Evolutionary conservation across 2,329 filamentous ascomycete genomes (phyloP), one percentile per base, ranked within the genome.

Genomic region (Epichloe coenophiala): DNA sequence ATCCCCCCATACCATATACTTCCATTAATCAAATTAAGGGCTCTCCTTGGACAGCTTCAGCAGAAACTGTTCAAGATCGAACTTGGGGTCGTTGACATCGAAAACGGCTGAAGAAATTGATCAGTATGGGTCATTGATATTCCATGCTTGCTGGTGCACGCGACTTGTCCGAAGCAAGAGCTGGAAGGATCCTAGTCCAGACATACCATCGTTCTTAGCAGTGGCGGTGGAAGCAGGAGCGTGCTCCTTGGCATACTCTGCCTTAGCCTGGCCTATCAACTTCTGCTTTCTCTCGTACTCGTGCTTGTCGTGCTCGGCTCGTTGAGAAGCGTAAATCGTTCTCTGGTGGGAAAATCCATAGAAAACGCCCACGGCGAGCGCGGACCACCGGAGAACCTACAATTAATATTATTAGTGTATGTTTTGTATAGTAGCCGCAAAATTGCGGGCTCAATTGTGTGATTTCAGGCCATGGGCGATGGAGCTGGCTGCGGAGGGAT

Each of bases 271-370:
- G 63, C 86, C 75, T 76, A 98, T 97, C 76, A 97, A 77, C 61
- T 83, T 80, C 72, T 89, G 80, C 79, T 97, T 94, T 73, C 88
- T 85, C 66, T 90, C 78, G 69, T 91, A 97, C 69, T 95, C 88
- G 66, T 81, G 81, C 71, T 94, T 74, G 62, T 80, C 78, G 61
- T 83, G 80, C 59, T 82, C 76, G 55, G 78, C 71, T 72, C 83
- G 86, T 65, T 89, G 81, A 63, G 78, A 71, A 51, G 86, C 71
- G 60, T 74, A 83, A 70, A 98, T 84, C 56, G 81, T 79, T 65
- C 84, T 77, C 76, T 98, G 93, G 76, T 95, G 91, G 71, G 84
- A 87, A 76, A 95, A 82, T 69, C 93, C 93, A 76, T 98, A 98
- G 74, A 95, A 84, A 67, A 97, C 75, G 68, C 93, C 93, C 64